Evolutionary conservation across 257 asterid species (phyloP), one percentile per base, ranked within the genome.

Genomic region (Solanum chiquidenum): DNA sequence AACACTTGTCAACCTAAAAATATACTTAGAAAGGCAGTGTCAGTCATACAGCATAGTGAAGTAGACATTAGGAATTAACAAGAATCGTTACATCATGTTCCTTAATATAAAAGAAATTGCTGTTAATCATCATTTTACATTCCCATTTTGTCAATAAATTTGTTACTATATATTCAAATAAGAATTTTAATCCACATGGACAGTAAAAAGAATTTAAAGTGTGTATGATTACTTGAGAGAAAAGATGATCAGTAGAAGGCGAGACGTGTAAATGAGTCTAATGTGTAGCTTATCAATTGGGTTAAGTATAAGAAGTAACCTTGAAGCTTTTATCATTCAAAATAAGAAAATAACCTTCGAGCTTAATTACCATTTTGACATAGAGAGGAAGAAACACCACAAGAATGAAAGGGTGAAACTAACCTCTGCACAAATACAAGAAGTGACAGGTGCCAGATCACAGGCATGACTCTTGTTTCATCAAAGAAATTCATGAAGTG

Each of bases 401-500:
- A 84, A 80, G 44, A 83, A 52, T 42, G 72, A 46, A 46, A 21
- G 40, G 66, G 84, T 35, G 85, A 85, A 84, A 87, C 94, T 38
- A 84, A 94, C 99, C 98, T 96, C 90, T 96, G 98, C 35, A 92
- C 98, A 91, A 97, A 95, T 88, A 98, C 98, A 86, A 97, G 99
- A 87, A 97, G 98, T 62, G 99, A 97, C 88, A 93, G 98, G 88
- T 97, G 99, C 99, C 99, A 97, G 88, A 97, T 96, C 86, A 96
- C 99, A 73, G 99, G 99, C 99, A 97, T 97, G 91, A 90, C 88
- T 87, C 98, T 94, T 18, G 96, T 88, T 42, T 97, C 99, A 12
- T 92, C 95, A 21, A 87, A 88, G 92, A 94, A 96, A 90, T 55
- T 94, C 99, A 95, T 92, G 89, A 96, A 97, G 90, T 97, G 99